These are phyloP conservation scores for Penicillium vulpinum DNA, from an alignment of 2,329 filamentous ascomycete genomes.

Conservation along the genomic window DNA sequence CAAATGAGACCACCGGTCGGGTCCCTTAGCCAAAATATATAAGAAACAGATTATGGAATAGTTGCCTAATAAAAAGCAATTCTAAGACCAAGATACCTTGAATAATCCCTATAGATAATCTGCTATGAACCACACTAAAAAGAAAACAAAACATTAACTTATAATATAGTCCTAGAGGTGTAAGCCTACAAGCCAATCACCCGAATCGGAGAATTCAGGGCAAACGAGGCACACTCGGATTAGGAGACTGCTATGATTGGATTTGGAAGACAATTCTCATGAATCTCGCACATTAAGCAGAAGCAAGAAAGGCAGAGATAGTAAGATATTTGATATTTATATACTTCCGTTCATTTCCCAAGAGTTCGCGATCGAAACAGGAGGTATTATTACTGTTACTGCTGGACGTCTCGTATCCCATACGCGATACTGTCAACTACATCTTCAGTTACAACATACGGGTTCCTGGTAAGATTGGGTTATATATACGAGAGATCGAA, in stretches of 20 bases:
- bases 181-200: background rate
- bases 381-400: conserved; percentile 23
- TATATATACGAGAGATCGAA: too few species aligned
- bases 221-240: conserved; percentile 6
- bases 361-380: conserved; percentile 7
- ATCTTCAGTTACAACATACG: conserved; percentile 9
- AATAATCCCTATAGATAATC: background rate
- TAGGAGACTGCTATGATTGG: conserved; percentile 4
- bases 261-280: background rate
- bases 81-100: background rate
- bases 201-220: conserved; percentile 5
- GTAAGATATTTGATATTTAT: background rate
- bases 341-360: conserved; percentile 2
- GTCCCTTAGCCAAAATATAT: background rate
- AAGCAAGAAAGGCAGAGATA: background rate
- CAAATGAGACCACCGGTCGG: background rate
- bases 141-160: background rate
- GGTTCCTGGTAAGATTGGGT: conserved; percentile 26
- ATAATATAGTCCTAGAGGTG: too few species aligned
- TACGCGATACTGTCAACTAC: conserved; percentile 22
- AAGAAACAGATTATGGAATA: background rate
- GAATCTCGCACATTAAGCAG: background rate
- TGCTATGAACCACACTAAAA: background rate
- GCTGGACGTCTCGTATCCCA: conserved; percentile 9
- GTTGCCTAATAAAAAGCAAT: background rate